Conservation (phyloP, 176 grass and related monocot species). For the Otatea glauca region DNA sequence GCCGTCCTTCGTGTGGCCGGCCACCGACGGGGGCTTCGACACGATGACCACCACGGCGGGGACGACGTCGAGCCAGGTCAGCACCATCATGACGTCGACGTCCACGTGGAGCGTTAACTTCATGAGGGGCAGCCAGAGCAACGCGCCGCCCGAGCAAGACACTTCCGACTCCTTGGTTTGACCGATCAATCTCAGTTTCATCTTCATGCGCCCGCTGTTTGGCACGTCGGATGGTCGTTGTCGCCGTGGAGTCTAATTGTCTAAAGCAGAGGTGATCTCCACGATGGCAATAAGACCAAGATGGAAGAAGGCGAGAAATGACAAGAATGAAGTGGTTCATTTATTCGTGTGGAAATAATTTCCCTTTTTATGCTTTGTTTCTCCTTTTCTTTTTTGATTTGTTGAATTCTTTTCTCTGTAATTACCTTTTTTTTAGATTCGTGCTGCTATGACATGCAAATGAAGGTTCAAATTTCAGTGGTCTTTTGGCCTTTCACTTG, state of each 20-base stretch:
- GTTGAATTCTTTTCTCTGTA: neutral
- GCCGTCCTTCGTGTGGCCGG: slow-evolving; percentile 77
- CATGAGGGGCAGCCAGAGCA: neutral
- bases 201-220: neutral
- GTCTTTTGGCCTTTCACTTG: neutral
- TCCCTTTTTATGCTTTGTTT: neutral
- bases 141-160: slow-evolving; percentile 26
- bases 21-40: slow-evolving; percentile 21
- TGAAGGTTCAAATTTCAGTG: neutral
- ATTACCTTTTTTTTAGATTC: neutral
- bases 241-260: slow-evolving; percentile 15
- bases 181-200: neutral
- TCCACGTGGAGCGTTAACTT: slow-evolving; percentile 57
- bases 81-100: slow-evolving; percentile 52
- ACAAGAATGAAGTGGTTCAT: neutral
- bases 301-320: neutral
- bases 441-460: neutral
- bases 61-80: slow-evolving; percentile 42
- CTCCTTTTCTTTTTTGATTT: neutral
- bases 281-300: neutral
- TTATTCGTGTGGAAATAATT: neutral
- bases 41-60: slow-evolving; percentile 43
- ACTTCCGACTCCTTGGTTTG: slow-evolving; percentile 18
- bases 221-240: neutral
- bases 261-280: slow-evolving; percentile 7